These are phyloP conservation scores for Zygosaccharomyces bisporus DNA, from an alignment of 805 yeast genomes.

Conservation along the genomic window DNA sequence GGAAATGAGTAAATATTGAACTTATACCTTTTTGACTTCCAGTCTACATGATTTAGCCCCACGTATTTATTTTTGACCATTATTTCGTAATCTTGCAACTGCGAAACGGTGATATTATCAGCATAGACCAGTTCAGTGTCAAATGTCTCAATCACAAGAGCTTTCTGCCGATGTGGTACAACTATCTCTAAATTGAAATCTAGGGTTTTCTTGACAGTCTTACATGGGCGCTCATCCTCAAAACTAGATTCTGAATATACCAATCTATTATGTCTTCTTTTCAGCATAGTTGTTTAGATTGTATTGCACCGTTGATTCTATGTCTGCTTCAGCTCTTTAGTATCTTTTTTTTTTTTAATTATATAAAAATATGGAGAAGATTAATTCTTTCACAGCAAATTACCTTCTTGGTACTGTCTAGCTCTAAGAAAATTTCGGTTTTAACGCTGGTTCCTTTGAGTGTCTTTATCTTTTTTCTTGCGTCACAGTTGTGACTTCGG, in stretches of 20 bases:
- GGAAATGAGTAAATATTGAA: constrained; percentile 48
- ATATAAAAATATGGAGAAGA: too few species aligned
- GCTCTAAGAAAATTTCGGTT: too few species aligned
- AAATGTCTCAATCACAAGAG: constrained; percentile 15
- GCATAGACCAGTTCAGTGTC: constrained; percentile 13
- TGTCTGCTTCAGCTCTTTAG: neutral
- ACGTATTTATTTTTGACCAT: constrained; percentile 35
- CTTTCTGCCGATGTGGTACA: constrained; percentile 14
- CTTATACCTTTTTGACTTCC: constrained; percentile 46
- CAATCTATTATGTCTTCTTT: constrained; percentile 9
- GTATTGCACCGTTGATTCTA: neutral
- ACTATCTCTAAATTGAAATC: neutral
- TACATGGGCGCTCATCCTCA: constrained; percentile 9
- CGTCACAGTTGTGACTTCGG: neutral
- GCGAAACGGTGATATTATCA: constrained; percentile 12
- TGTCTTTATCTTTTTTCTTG: neutral
- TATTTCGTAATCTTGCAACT: constrained; percentile 30
- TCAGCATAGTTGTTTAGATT: constrained; percentile 5
- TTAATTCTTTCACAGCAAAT: neutral
- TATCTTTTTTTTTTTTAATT: too few species aligned
- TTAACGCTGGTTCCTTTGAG: too few species aligned
- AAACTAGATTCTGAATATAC: constrained; percentile 7
- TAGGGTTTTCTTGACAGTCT: constrained; percentile 4
- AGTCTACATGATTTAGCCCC: constrained; percentile 48
- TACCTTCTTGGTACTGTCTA: too few species aligned